Conservation (phyloP, 352 stramenopile genomes). For the Blastocystis sp. region DNA sequence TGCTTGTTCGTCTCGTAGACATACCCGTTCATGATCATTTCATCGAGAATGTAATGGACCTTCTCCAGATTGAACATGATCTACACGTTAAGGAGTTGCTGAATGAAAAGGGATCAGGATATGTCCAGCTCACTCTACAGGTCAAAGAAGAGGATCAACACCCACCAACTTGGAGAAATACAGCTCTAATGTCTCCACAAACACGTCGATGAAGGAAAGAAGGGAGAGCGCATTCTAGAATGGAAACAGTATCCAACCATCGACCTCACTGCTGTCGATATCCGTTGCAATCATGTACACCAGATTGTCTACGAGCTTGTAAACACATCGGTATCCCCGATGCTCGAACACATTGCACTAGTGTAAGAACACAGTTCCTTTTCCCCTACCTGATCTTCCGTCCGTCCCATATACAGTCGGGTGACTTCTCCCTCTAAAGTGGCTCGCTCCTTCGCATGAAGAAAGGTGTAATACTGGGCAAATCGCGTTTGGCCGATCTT, state of each 20-base stretch:
- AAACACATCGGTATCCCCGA: constrained; percentile 1
- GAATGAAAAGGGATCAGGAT: constrained; percentile 17
- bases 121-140: constrained; percentile 34
- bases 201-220: constrained; percentile 6
- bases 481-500: constrained; percentile 48
- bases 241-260: background rate
- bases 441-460: constrained; percentile 34
- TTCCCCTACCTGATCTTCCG: constrained; percentile 3
- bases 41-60: constrained; percentile 67
- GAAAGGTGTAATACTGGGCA: constrained; percentile 44
- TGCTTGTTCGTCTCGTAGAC: constrained; percentile 51
- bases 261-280: background rate
- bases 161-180: constrained; percentile 36
- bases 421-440: constrained; percentile 52
- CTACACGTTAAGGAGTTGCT: constrained; percentile 60
- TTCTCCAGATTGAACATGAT: constrained; percentile 83
- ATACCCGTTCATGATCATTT: constrained; percentile 43
- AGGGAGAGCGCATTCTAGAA: background rate
- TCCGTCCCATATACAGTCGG: constrained; percentile 43
- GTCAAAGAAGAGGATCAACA: background rate
- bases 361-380: background rate
- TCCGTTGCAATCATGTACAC: constrained; percentile 24
- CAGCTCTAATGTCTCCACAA: constrained; percentile 12
- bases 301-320: constrained; percentile 10
- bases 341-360: constrained; percentile 52